These are phyloP conservation scores for Microdochium bolleyi DNA, from an alignment of 2,329 filamentous ascomycete genomes.

Conservation along the genomic window DNA sequence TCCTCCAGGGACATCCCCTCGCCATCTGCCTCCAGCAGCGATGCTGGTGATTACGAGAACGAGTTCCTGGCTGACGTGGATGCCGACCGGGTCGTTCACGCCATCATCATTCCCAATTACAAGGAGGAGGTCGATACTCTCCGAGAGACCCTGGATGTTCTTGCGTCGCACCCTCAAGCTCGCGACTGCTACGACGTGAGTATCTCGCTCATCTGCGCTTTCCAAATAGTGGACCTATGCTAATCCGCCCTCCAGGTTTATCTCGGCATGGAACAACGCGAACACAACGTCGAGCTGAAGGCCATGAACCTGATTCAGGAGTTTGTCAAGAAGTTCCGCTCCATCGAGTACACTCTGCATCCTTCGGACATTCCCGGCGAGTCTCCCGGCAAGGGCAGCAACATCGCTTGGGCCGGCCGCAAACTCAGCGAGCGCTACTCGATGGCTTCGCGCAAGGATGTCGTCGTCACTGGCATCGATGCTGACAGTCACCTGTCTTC, in stretches of 20 bases:
- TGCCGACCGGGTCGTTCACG: slow-evolving; percentile 47
- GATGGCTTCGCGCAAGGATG: slow-evolving; percentile 43
- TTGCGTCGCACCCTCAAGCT: slow-evolving; percentile 60
- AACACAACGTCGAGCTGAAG: slow-evolving; percentile 52
- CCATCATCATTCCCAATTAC: slow-evolving; percentile 66
- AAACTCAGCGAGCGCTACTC: slow-evolving; percentile 56
- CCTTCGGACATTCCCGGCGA: slow-evolving; percentile 59
- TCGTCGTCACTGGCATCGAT: slow-evolving; percentile 66
- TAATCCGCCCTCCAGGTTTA: slow-evolving; percentile 43
- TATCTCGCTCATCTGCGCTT: slow-evolving; percentile 11
- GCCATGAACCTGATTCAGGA: slow-evolving; percentile 53
- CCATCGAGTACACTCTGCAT: slow-evolving; percentile 60
- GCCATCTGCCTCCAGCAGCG: slow-evolving; percentile 35
- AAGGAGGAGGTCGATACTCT: slow-evolving; percentile 64
- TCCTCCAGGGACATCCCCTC: slow-evolving; percentile 30
- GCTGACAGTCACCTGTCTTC: slow-evolving; percentile 64
- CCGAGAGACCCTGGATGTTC: slow-evolving; percentile 59
- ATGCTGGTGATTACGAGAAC: slow-evolving; percentile 41
- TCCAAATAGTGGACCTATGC: background rate
- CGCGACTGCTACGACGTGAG: slow-evolving; percentile 61
- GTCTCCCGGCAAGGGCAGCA: slow-evolving; percentile 67
- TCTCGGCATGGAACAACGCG: slow-evolving; percentile 65
- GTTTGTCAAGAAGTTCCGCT: slow-evolving; percentile 57
- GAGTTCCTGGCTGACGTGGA: slow-evolving; percentile 36
- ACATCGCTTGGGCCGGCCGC: slow-evolving; percentile 62